Percentiles rank a stretch among this genome's conserved stretches.
Evolutionary conservation across 2,329 filamentous ascomycete genomes (phyloP).

Genomic region (Fulvia fulva): DNA sequence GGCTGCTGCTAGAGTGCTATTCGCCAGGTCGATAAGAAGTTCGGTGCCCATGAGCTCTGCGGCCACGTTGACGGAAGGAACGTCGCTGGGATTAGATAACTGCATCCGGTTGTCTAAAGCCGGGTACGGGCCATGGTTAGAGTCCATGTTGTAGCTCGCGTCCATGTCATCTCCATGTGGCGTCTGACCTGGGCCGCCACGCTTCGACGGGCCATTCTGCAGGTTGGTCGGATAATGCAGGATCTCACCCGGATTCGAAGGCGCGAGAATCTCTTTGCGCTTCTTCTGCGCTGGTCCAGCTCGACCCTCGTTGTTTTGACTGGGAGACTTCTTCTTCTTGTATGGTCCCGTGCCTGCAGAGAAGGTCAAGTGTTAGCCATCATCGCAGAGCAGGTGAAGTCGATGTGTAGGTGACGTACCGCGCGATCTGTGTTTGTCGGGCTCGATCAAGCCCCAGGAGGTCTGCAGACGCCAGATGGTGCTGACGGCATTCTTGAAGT

Average conservation of each 20-base stretch:
- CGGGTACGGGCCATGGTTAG: conserved; percentile 5
- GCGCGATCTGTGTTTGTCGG: conserved; percentile 22
- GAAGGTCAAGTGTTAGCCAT: too few species aligned
- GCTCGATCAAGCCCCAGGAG: conserved; percentile 24
- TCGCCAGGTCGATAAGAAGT: conserved; percentile 26
- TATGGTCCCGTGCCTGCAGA: neutral
- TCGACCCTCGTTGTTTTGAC: neutral
- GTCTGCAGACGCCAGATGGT: conserved; percentile 26
- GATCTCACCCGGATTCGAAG: conserved; percentile 11
- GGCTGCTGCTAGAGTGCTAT: conserved; percentile 23
- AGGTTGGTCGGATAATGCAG: conserved; percentile 25
- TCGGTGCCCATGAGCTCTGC: conserved; percentile 27
- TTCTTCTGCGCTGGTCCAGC: neutral
- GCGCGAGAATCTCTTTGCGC: conserved; percentile 11
- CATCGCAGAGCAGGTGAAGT: too few species aligned
- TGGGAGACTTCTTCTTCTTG: neutral
- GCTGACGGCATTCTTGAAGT: conserved; percentile 19
- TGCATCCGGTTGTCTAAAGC: neutral
- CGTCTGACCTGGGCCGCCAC: neutral
- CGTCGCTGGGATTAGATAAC: neutral
- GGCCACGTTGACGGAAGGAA: conserved; percentile 12
- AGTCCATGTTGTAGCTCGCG: conserved; percentile 6
- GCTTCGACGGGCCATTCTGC: conserved; percentile 24
- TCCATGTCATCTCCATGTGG: neutral
- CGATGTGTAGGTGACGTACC: conserved; percentile 4